phyloP scores from a whole-genome alignment of 2,329 filamentous ascomycete genomes.

The Xylaria sp. region DNA sequence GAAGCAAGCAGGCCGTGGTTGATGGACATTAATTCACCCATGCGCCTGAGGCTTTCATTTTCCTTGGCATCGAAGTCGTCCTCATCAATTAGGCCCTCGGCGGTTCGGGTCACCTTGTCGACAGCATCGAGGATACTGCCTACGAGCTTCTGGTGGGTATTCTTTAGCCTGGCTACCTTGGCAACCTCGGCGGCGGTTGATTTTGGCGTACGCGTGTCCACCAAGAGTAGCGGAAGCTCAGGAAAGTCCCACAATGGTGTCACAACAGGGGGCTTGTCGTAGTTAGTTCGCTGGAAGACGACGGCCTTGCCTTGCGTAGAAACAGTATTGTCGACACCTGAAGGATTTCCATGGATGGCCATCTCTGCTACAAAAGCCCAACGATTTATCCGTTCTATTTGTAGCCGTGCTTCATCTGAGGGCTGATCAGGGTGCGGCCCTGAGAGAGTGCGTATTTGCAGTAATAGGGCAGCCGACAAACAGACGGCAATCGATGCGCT shows the following conservation, averaged over 20 bases:
- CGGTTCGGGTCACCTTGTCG: constrained; percentile 73
- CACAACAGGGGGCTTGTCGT: constrained; percentile 80
- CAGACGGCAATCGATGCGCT: constrained; percentile 96
- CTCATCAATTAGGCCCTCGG: constrained; percentile 65
- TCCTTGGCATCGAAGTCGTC: constrained; percentile 75
- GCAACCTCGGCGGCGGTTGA: constrained; percentile 87
- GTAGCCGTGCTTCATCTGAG: constrained; percentile 83
- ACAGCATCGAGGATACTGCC: constrained; percentile 87
- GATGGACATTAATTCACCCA: constrained; percentile 90
- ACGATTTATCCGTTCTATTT: constrained; percentile 94
- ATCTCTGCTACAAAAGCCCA: constrained; percentile 98
- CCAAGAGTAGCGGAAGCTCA: constrained; percentile 86
- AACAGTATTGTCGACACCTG: constrained; percentile 96
- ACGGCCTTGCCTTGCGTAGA: constrained; percentile 94
- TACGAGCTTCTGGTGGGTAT: constrained; percentile 79
- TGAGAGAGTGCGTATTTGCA: constrained; percentile 88
- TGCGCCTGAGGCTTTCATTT: constrained; percentile 71
- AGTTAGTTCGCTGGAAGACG: constrained; percentile 84
- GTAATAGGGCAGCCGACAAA: constrained; percentile 81
- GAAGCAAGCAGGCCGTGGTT: constrained; percentile 95
- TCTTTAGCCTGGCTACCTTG: constrained; percentile 81
- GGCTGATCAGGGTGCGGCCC: constrained; percentile 94
- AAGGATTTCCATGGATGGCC: constrained; percentile 97
- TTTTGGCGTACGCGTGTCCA: constrained; percentile 89
- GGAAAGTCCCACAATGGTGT: constrained; percentile 86